Percentiles rank a stretch among this genome's conserved stretches.
Evolutionary conservation across 164 flowering plant genomes (phyloP).

Genomic region (Nymphaea colorata): DNA sequence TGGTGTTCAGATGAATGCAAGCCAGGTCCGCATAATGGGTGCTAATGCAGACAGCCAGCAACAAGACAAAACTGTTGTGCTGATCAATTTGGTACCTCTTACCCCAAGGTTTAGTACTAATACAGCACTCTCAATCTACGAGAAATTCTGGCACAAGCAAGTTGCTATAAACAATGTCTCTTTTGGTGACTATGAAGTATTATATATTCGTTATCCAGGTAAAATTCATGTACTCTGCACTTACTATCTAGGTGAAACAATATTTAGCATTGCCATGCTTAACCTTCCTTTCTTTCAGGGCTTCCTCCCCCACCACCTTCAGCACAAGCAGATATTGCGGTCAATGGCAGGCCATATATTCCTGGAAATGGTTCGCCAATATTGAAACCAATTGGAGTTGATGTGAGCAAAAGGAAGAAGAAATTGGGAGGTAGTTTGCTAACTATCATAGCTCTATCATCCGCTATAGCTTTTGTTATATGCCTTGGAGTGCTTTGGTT

Average conservation of each 20-base stretch:
- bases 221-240: not conserved
- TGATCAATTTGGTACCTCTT: slow-evolving; percentile 58
- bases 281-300: slow-evolving; percentile 19
- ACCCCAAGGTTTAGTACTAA: slow-evolving; percentile 47
- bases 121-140: slow-evolving; percentile 40
- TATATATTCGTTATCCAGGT: slow-evolving; percentile 73
- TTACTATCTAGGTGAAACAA: not conserved
- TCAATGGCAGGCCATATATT: slow-evolving; percentile 42
- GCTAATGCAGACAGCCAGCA: slow-evolving; percentile 64
- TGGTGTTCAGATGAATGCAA: slow-evolving; percentile 59
- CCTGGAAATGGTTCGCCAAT: slow-evolving; percentile 31
- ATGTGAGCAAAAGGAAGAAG: slow-evolving; percentile 33
- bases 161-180: slow-evolving; percentile 30
- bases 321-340: slow-evolving; percentile 26
- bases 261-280: not conserved
- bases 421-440: slow-evolving; percentile 41
- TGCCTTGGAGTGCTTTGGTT: slow-evolving; percentile 36
- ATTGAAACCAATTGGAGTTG: slow-evolving; percentile 72
- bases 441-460: slow-evolving; percentile 59
- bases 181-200: slow-evolving; percentile 64
- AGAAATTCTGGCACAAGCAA: slow-evolving; percentile 57
- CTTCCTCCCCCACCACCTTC: slow-evolving; percentile 61
- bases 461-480: slow-evolving; percentile 30
- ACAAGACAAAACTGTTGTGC: slow-evolving; percentile 50
- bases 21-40: slow-evolving; percentile 71